Evolutionary conservation across 768 basidiomycete species (phyloP).

Genomic region (Termitomyces sp.): DNA sequence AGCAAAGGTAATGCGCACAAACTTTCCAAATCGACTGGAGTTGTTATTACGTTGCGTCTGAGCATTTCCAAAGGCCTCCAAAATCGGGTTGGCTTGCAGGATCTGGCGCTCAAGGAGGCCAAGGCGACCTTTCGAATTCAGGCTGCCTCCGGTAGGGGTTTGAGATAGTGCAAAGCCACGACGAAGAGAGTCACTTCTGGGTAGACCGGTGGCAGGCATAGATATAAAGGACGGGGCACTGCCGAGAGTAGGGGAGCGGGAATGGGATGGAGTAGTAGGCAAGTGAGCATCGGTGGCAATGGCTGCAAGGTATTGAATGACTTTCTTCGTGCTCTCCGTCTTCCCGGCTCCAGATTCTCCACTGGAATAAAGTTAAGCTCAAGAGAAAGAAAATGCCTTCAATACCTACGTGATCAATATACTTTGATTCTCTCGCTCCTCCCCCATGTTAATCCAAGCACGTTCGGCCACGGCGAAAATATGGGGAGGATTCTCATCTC

Average conservation of each 20-base stretch:
- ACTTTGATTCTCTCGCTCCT: slow-evolving; percentile 95
- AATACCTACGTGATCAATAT: slow-evolving; percentile 90
- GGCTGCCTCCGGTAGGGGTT: slow-evolving; percentile 38
- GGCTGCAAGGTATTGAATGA: slow-evolving; percentile 97
- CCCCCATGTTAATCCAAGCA: slow-evolving; percentile 98
- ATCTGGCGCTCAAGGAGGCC: slow-evolving; percentile 95
- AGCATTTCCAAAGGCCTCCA: slow-evolving; percentile 98
- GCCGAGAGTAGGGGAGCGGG: slow-evolving; percentile 59
- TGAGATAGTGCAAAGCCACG: slow-evolving; percentile 44
- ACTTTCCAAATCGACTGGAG: slow-evolving; percentile 98
- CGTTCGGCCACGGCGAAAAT: slow-evolving; percentile 96
- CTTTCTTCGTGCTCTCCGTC: slow-evolving; percentile 98
- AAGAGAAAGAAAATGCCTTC: neutral
- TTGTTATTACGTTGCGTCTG: slow-evolving; percentile 99
- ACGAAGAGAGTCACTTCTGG: slow-evolving; percentile 58
- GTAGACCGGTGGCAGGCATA: slow-evolving; percentile 64
- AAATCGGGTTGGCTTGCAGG: slow-evolving; percentile 93
- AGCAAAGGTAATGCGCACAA: slow-evolving; percentile 92
- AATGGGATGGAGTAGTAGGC: slow-evolving; percentile 52
- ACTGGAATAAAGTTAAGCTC: slow-evolving; percentile 33
- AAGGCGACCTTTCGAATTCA: slow-evolving; percentile 67
- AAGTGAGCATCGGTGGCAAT: slow-evolving; percentile 82
- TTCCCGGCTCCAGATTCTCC: slow-evolving; percentile 99
- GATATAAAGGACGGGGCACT: slow-evolving; percentile 42
- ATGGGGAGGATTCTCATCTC: slow-evolving; percentile 93